Evolutionary conservation across 2,329 filamentous ascomycete genomes (phyloP), one percentile per base, ranked within the genome.

Genomic region (Alternaria novae-zelandiae): DNA sequence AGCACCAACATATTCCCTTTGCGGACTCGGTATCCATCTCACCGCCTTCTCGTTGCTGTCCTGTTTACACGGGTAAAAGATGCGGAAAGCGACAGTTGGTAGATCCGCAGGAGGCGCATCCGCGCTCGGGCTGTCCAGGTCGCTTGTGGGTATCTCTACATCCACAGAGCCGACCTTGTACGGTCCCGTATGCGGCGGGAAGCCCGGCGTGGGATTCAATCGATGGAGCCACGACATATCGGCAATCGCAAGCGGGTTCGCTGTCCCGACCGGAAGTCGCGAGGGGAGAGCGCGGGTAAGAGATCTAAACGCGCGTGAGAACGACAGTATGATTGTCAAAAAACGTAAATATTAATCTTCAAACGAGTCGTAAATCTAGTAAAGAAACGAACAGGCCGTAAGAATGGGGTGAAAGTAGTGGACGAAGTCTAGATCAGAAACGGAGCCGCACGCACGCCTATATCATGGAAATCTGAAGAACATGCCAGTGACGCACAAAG

Each of bases 111-210:
- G 79, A 6, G 88, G 85, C 54, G 86, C 84, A 21, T 86, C 83
- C 0, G 89, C 87, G 26, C 85, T 83, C 1, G 80, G 76, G 3
- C 77, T 78, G 30, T 80, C 72, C 15, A 87, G 78, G 41, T 86
- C 82, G 13, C 81, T 75, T 10, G 91, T 84, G 46, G 93, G 91
- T 15, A 96, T 87, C 81, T 97, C 93, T 68, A 95, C 85, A 73
- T 96, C 93, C 69, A 93, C 84, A 3, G 90, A 92, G 67, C 92
- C 93, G 62, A 96, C 92, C 71, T 89, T 88, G 83, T 93, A 90
- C 0, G 91, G 90, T 0, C 92, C 93, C 1, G 90, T 89, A 75
- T 94, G 95, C 5, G 88, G 83, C 5, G 92, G 90, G 61, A 96
- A 94, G 1, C 85, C 79, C 1, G 92, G 92, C 5, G 93, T 83